These are phyloP conservation scores for Sporothrix luriei DNA, from an alignment of 2,329 filamentous ascomycete species.

Conservation along the genomic window DNA sequence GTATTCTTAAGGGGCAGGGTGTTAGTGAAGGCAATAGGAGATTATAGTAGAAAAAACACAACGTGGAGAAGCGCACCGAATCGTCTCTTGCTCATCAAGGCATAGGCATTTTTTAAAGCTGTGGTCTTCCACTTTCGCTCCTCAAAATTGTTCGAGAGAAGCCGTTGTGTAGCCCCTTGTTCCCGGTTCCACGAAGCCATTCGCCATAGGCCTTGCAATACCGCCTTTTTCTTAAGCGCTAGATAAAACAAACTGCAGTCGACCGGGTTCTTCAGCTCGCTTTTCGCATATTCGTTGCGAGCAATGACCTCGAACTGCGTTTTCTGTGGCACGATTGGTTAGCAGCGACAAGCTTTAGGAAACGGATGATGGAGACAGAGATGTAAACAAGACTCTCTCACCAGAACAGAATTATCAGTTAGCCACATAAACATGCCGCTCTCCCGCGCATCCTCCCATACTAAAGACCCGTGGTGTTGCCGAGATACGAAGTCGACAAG, in stretches of 20 bases:
- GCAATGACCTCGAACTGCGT: conserved; percentile 87
- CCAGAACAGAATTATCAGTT: conserved; percentile 72
- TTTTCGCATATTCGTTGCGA: conserved; percentile 88
- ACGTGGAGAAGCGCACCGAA: conserved; percentile 60
- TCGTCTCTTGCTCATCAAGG: conserved; percentile 83
- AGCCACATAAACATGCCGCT: conserved; percentile 97
- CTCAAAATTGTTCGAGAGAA: conserved; percentile 88
- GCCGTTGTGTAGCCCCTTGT: conserved; percentile 74
- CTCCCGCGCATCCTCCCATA: conserved; percentile 83
- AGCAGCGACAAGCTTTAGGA: not conserved
- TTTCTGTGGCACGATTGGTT: conserved; percentile 50
- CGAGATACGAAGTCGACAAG: conserved; percentile 78
- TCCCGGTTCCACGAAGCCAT: conserved; percentile 91
- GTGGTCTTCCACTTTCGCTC: conserved; percentile 85
- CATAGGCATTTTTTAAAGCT: conserved; percentile 95
- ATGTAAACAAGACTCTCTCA: conserved; percentile 48
- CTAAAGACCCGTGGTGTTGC: conserved; percentile 76
- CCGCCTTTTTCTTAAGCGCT: conserved; percentile 84
- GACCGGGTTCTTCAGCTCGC: conserved; percentile 83
- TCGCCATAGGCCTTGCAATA: conserved; percentile 89
- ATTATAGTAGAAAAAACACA: not conserved
- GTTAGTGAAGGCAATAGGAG: not conserved
- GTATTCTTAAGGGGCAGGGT: conserved; percentile 63
- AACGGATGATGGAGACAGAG: conserved; percentile 32
- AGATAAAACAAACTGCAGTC: conserved; percentile 92